These are phyloP conservation scores for Zygosaccharomyces pseudorouxii DNA, from an alignment of 805 yeast genomes.

Conservation along the genomic window DNA sequence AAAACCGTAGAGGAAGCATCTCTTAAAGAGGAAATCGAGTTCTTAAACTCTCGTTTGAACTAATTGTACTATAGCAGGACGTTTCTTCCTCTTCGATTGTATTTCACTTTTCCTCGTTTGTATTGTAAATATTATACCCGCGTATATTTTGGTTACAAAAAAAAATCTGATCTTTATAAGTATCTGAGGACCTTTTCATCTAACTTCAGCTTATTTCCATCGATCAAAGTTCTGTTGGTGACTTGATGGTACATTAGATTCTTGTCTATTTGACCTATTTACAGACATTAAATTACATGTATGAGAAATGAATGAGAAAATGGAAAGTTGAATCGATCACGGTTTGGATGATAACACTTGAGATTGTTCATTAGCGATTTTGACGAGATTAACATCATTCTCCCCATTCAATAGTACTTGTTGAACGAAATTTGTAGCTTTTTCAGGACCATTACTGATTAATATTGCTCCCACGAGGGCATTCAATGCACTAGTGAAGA, in stretches of 20 bases:
- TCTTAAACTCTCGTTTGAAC: slow-evolving; percentile 60
- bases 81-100: background rate
- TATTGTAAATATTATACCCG: slow-evolving; percentile 4
- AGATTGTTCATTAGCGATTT: slow-evolving; percentile 14
- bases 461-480: slow-evolving; percentile 70
- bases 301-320: background rate
- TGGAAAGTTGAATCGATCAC: background rate
- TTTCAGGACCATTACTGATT: slow-evolving; percentile 52
- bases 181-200: background rate
- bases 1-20: slow-evolving; percentile 95
- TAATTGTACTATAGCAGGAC: slow-evolving; percentile 6
- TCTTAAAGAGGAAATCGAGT: slow-evolving; percentile 77
- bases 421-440: slow-evolving; percentile 54
- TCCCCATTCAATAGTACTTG: slow-evolving; percentile 42
- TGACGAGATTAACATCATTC: slow-evolving; percentile 17
- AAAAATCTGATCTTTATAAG: background rate
- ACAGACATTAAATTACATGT: slow-evolving; percentile 5
- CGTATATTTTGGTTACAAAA: background rate
- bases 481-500: slow-evolving; percentile 49
- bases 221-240: too few species aligned
- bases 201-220: too few species aligned
- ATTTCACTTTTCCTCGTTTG: background rate
- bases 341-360: background rate
- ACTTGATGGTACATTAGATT: background rate
- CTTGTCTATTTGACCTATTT: slow-evolving; percentile 4